These are phyloP conservation scores for Penicillium longicatenatum DNA, from an alignment of 495 filamentous ascomycete genomes.

Conservation along the genomic window DNA sequence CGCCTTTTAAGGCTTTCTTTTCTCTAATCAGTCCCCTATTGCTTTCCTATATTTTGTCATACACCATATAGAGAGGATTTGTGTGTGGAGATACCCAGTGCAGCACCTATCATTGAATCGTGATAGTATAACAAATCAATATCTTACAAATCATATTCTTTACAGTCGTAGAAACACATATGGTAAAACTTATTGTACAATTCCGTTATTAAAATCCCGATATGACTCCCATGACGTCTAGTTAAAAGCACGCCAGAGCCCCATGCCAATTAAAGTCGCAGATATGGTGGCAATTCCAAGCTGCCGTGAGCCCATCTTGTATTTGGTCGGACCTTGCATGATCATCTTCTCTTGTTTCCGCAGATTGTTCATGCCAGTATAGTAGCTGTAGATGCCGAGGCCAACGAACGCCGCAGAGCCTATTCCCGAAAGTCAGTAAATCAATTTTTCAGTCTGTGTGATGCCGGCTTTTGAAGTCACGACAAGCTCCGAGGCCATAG, in stretches of 20 bases:
- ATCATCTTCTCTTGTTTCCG: slow-evolving; percentile 69
- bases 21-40: slow-evolving; percentile 9
- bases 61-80: slow-evolving; percentile 45
- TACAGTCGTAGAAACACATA: neutral
- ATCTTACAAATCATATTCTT: slow-evolving; percentile 19
- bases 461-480: neutral
- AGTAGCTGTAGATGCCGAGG: slow-evolving; percentile 86
- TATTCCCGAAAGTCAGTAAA: slow-evolving; percentile 33
- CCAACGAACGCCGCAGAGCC: slow-evolving; percentile 84
- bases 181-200: neutral
- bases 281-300: slow-evolving; percentile 73
- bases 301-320: slow-evolving; percentile 74
- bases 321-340: slow-evolving; percentile 66
- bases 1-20: slow-evolving; percentile 16
- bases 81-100: slow-evolving; percentile 44
- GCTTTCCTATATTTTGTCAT: slow-evolving; percentile 21
- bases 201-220: neutral
- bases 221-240: slow-evolving; percentile 30
- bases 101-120: slow-evolving; percentile 35
- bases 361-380: slow-evolving; percentile 76
- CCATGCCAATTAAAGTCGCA: slow-evolving; percentile 67
- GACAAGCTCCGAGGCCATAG: neutral
- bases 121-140: slow-evolving; percentile 32
- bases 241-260: slow-evolving; percentile 59
- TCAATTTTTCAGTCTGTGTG: neutral